Evolutionary conservation across 176 grass and related monocot species (phyloP), one percentile per base, ranked within the genome.

Genomic region (Tillandsia leiboldiana): DNA sequence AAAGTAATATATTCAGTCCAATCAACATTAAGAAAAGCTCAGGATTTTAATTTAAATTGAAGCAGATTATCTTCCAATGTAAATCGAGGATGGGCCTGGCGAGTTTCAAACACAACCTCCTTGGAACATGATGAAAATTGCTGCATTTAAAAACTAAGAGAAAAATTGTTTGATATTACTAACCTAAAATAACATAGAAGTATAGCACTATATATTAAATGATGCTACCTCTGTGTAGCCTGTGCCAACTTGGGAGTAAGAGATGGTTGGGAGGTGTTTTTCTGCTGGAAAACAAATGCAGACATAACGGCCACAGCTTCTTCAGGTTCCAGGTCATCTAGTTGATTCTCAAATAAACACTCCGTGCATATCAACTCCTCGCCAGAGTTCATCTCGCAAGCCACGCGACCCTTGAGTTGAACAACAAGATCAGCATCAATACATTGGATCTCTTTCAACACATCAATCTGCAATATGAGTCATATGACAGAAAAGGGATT

Each of bases 221-320:
- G 11, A 71, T 64, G 65, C n/a, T n/a, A 96, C 92, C 89, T 89
- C 82, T 80, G 76, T 75, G 75, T 92, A 48, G 93, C 89, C 66
- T 74, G 27, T 65, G 83, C 73, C 72, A 92, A 58, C 68, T 97
- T 97, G 29, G 89, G 79, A 72, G 93, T 92, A 71, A 97, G 81
- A 74, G 78, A 87, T 78, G 93, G 89, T 79, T 97, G 82, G 26
- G 82, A 90, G 64, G 93, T 66, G 33, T 97, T 90, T n/a, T 83
- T 77, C 51, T 97, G 89, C 82, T 97, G 93, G 68, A 97, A 97
- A 50, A 97, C 86, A 17, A 96, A 87, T 70, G 89, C 86, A 62
- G 93, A 97, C 89, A 97, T 87, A 76, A 97, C 83, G 54, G 89
- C 93, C 59, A 97, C 89, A 15, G 83, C 86, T 89, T 97, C 93